Base-by-base conservation (phyloP, 768 basidiomycete genomes). In the Dioszegia aurantiaca region DNA sequence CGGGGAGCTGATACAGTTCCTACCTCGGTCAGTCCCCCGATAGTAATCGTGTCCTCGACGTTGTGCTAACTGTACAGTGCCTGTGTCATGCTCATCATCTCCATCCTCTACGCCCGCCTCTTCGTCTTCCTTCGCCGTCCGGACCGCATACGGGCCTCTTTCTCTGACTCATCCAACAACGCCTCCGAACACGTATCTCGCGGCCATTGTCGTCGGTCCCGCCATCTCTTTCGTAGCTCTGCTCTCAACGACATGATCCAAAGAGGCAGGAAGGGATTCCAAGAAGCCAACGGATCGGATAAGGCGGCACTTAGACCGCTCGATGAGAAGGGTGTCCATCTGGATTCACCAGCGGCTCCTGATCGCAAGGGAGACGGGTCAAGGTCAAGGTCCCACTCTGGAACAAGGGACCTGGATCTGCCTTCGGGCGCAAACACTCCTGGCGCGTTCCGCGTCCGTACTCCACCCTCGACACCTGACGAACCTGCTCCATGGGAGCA, bases 71-170 rank as follows among this genome's bases (percentile, higher is more conserved):
- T 4, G 56, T 14, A 9, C 60, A 68, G 77, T 14, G 75, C 65
- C 11, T 31, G 65, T 21, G 76, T 78, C 31, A 76, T 77, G 41
- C 52, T 68, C 42, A 42, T 58, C 49, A 72, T 78, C 58, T 63
- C 65, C 23, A 56, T 74, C 52, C 55, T 76, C 12, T 78, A 78
- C 62, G 63, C 67, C 36, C 56, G 67, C 37, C 63, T 78, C 1
- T 78, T 73, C 60, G 69, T 78, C 56, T 78, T 78, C 57, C 70
- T 78, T 8, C 70, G 74, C n/a, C 69, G 77, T 37, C 77, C 77
- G 0, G 77, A 78, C 62, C 70, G 69, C 53, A 76, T 78, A 49
- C 63, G 73, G 19, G 54, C 51, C 2, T 55, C 53, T 26, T 59
- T 56, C 41, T 47, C 43, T 40, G 61, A 58, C 10, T 4, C 26